These are phyloP conservation scores for Steccherinum ochraceum DNA, from an alignment of 768 basidiomycete species.

Conservation along the genomic window DNA sequence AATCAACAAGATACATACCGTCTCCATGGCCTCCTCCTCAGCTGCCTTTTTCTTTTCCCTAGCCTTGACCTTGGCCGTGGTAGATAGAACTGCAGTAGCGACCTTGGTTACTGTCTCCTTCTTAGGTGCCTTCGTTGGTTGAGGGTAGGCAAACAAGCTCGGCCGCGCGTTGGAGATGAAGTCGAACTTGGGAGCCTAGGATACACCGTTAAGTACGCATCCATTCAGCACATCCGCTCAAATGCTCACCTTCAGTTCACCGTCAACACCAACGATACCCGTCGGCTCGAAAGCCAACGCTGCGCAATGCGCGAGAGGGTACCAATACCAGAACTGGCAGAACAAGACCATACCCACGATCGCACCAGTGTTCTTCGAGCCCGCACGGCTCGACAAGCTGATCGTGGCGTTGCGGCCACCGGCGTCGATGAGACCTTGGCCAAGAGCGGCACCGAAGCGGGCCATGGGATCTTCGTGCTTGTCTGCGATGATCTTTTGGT, in stretches of 20 bases:
- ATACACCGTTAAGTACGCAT: slow-evolving; percentile 1
- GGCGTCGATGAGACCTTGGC: slow-evolving; percentile 96
- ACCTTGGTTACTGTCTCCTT: slow-evolving; percentile 91
- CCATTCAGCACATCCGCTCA: not conserved
- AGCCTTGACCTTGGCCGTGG: slow-evolving; percentile 95
- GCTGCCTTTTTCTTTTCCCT: slow-evolving; percentile 90
- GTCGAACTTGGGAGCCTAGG: slow-evolving; percentile 90
- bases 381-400: slow-evolving; percentile 87
- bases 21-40: slow-evolving; percentile 72
- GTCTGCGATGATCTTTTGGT: slow-evolving; percentile 85
- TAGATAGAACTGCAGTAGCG: slow-evolving; percentile 91
- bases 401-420: slow-evolving; percentile 96
- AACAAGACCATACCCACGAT: slow-evolving; percentile 98
- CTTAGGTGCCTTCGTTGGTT: slow-evolving; percentile 79
- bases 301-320: slow-evolving; percentile 90
- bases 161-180: slow-evolving; percentile 87
- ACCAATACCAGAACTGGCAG: slow-evolving; percentile 99
- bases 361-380: slow-evolving; percentile 87
- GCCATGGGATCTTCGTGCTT: slow-evolving; percentile 99
- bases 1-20: slow-evolving; percentile 39
- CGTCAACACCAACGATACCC: slow-evolving; percentile 87
- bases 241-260: slow-evolving; percentile 66
- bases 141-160: slow-evolving; percentile 89
- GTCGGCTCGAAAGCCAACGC: slow-evolving; percentile 94
- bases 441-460: slow-evolving; percentile 92